phyloP scores from a whole-genome alignment of 1,139 yeast species.

The Geotrichum restrictum region DNA sequence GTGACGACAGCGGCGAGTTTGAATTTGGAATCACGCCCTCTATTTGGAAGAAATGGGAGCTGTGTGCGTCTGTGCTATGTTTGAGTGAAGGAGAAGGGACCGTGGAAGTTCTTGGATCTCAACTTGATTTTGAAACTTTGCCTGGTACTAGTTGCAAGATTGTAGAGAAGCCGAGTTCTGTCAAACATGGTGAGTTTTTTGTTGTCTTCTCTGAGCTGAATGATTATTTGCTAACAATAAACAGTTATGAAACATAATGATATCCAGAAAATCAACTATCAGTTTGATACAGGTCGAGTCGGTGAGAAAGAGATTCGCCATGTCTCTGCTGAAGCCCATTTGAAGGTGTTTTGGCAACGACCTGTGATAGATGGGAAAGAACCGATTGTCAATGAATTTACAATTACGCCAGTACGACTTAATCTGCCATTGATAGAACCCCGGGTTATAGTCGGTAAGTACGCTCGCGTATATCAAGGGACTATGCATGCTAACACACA shows the following conservation, averaged over 20 bases:
- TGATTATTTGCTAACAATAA: neutral
- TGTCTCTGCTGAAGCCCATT: conserved; percentile 35
- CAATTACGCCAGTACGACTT: conserved; percentile 37
- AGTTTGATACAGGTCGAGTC: conserved; percentile 31
- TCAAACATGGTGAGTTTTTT: conserved; percentile 3
- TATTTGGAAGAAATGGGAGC: conserved; percentile 21
- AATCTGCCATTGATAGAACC: conserved; percentile 67
- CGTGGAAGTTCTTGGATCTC: conserved; percentile 28
- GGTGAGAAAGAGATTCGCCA: conserved; percentile 31
- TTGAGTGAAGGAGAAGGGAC: conserved; percentile 25
- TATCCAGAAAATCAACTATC: conserved; percentile 25
- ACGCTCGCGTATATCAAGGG: conserved; percentile 24
- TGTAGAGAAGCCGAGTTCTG: conserved; percentile 20
- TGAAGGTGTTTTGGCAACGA: conserved; percentile 35
- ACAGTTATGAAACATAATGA: conserved; percentile 32
- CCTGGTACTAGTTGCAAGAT: conserved; percentile 25
- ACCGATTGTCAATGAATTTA: conserved; percentile 27
- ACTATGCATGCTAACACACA: conserved; percentile 14
- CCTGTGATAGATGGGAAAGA: conserved; percentile 19
- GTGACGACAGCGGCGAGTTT: conserved; percentile 15
- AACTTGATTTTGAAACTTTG: conserved; percentile 23
- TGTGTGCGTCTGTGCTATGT: conserved; percentile 17
- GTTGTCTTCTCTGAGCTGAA: neutral
- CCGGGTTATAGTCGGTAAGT: conserved; percentile 49
- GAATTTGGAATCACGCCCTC: conserved; percentile 20